A percentile compares a stretch with the other conserved stretches of the same genome.
Conservation (phyloP, 2,329 filamentous ascomycete species). For the Claviceps africana region DNA sequence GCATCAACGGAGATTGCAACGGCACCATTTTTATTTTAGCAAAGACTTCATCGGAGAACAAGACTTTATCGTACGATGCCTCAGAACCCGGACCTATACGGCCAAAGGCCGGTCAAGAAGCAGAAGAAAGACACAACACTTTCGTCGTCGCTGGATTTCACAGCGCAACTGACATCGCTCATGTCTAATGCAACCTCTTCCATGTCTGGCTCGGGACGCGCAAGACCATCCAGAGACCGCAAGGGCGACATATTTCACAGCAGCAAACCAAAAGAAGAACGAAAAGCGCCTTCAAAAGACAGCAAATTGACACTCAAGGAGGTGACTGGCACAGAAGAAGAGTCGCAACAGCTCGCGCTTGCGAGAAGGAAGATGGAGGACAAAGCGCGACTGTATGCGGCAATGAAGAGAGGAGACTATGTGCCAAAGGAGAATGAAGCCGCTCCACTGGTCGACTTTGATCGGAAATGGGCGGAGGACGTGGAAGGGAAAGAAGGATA, state of each 20-base stretch:
- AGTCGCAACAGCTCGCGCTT: constrained; percentile 53
- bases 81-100: constrained; percentile 62
- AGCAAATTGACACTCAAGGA: constrained; percentile 38
- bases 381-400: constrained; percentile 77
- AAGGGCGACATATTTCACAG: constrained; percentile 33
- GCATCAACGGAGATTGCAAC: not conserved
- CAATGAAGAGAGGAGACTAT: constrained; percentile 82
- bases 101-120: constrained; percentile 56
- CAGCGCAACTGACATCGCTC: constrained; percentile 72
- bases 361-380: constrained; percentile 74
- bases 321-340: constrained; percentile 41
- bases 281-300: constrained; percentile 32
- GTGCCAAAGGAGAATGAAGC: constrained; percentile 50
- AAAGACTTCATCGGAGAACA: not conserved
- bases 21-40: not conserved
- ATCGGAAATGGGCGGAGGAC: constrained; percentile 81
- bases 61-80: constrained; percentile 29
- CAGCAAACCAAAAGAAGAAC: constrained; percentile 13
- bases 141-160: constrained; percentile 66
- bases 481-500: constrained; percentile 47
- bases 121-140: constrained; percentile 56
- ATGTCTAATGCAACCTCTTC: constrained; percentile 43
- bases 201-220: constrained; percentile 24
- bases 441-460: constrained; percentile 76
- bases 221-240: constrained; percentile 31